Percentiles rank a stretch among this genome's conserved stretches.
Evolutionary conservation across 2,329 filamentous ascomycete genomes (phyloP).

Genomic region (Pseudocercospora eumusae): DNA sequence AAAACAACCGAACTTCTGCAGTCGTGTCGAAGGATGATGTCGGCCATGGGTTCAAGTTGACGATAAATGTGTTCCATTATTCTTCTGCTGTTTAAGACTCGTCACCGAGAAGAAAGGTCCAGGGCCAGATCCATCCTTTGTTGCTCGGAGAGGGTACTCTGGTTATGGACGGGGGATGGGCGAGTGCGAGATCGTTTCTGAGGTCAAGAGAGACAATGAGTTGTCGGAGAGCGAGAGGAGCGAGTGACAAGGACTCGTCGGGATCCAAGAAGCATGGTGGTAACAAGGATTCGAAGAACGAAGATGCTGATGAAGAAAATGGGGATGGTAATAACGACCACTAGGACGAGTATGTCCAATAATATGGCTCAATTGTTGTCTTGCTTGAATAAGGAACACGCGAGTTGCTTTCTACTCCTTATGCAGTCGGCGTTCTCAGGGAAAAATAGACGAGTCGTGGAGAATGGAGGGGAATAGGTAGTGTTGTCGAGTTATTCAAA

Average conservation of each 20-base stretch:
- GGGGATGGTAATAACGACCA: background rate
- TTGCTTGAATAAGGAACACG: background rate
- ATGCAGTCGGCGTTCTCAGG: background rate
- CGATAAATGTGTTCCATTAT: background rate
- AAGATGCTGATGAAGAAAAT: background rate
- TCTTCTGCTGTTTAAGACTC: too few relatives aligned
- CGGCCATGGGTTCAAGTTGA: background rate
- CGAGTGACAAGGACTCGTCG: background rate
- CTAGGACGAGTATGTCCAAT: background rate
- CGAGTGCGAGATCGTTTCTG: background rate
- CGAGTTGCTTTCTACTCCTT: background rate
- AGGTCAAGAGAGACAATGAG: background rate
- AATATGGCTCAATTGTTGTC: background rate
- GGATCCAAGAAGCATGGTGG: background rate
- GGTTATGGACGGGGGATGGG: background rate
- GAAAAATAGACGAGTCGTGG: background rate
- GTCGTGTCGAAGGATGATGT: background rate
- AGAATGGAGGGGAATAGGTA: background rate
- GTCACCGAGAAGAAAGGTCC: background rate
- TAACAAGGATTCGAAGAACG: background rate
- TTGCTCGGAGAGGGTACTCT: background rate
- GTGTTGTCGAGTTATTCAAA: background rate
- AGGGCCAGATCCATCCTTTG: background rate
- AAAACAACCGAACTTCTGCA: background rate
- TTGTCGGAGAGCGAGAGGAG: background rate